Conservation (phyloP, 2,329 filamentous ascomycete genomes). For the Teratosphaeriaceae sp. region DNA sequence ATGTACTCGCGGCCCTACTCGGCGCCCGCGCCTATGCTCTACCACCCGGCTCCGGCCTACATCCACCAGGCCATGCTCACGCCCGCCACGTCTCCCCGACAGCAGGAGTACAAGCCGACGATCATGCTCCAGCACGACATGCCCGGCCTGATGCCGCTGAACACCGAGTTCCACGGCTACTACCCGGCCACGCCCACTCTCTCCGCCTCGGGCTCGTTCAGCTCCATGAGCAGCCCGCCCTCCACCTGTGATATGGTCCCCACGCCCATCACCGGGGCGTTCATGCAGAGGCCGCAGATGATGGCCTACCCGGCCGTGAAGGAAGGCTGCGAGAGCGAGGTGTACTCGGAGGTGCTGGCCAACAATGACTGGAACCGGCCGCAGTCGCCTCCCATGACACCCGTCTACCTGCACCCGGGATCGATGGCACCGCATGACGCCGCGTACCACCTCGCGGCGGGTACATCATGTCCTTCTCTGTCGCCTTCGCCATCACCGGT, state of each 20-base stretch:
- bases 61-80: constrained; percentile 60
- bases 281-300: constrained; percentile 22
- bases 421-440: constrained; percentile 46
- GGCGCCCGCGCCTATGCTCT: constrained; percentile 28
- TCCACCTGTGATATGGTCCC: constrained; percentile 69
- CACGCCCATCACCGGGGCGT: constrained; percentile 66
- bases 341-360: constrained; percentile 65
- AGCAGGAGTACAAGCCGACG: constrained; percentile 66
- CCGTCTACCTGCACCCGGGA: constrained; percentile 64
- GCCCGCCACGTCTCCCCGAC: constrained; percentile 67
- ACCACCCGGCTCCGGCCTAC: constrained; percentile 44
- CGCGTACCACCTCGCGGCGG: constrained; percentile 65
- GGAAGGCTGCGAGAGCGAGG: constrained; percentile 63
- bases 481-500: constrained; percentile 73
- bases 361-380: constrained; percentile 69
- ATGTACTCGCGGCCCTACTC: constrained; percentile 30
- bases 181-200: constrained; percentile 83
- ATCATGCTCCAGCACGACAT: constrained; percentile 55
- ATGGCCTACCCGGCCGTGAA: constrained; percentile 58
- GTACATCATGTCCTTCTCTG: constrained; percentile 67
- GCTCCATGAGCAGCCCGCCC: constrained; percentile 76
- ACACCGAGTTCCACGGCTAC: constrained; percentile 67
- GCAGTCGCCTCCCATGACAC: constrained; percentile 79
- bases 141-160: constrained; percentile 50
- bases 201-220: constrained; percentile 77